Evolutionary conservation across 2,329 filamentous ascomycete species (phyloP), one percentile per base, ranked within the genome.

Genomic region (Colletotrichum sp.): DNA sequence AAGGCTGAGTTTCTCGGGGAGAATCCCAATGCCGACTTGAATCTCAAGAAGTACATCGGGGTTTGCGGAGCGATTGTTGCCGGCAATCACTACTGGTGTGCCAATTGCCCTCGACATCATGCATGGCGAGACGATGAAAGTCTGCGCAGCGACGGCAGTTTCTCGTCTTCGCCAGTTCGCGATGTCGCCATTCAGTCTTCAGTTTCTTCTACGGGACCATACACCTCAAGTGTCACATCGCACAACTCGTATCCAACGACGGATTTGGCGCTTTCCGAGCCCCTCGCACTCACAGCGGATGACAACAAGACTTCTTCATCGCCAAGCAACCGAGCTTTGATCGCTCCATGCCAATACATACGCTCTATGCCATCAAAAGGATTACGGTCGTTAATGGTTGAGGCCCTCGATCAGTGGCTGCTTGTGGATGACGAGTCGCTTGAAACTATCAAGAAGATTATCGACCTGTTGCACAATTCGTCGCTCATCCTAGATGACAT

Each of bases 401-500:
- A 75, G 28, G 62, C 68, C 8, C 39, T 75, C 1, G 24, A 67
- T 28, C 49, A 49, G 8, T 75, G 72, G 72, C 3, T 75, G 4
- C n/a, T 62, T 4, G 72, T 75, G 10, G 36, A 59, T 6, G 55
- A 62, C 10, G n/a, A 21, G 8, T 16, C 32, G 21, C 63, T 75
- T n/a, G 26, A 67, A 5, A n/a, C n/a, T 4, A 72, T 72, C 26
- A 71, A 60, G 13, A 49, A 44, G 7, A 66, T 75, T 16, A 67
- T 75, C 5, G 62, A 66, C 16, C 8, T 72, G 28, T 24, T 75
- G 28, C 72, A 72, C 52, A 71, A 75, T 24, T 60, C 72, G 3
- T 75, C 72, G 8, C 69, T 75, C 15, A 67, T 75, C 4, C 77
- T 87, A 6, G 85, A 86, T 66, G 85, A 87, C 77, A 80, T 87